Percentiles rank a stretch among this genome's conserved stretches.
Evolutionary conservation across 2,329 filamentous ascomycete genomes (phyloP).

Genomic region (Diaporthe citri): DNA sequence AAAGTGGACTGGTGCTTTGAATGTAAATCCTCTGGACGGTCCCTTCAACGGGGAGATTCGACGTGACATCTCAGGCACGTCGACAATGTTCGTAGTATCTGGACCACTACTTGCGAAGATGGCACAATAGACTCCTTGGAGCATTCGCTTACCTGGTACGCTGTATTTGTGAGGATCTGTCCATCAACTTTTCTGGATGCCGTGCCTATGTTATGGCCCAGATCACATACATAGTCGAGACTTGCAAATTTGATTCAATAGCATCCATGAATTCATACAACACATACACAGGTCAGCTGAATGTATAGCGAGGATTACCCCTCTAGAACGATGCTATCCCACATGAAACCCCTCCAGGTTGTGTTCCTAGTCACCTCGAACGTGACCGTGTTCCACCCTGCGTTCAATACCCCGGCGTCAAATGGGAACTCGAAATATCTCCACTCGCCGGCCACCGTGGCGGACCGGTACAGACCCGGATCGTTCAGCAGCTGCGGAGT

Average conservation of each 20-base stretch:
- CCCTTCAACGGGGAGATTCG: not conserved
- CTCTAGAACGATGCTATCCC: constrained; percentile 46
- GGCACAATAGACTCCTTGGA: not conserved
- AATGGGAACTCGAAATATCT: constrained; percentile 55
- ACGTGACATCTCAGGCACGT: too few relatives aligned
- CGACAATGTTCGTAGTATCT: not conserved
- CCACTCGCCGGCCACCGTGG: constrained; percentile 62
- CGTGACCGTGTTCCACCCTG: constrained; percentile 44
- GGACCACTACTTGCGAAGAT: too few relatives aligned
- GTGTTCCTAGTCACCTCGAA: constrained; percentile 45
- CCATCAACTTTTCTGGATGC: not conserved
- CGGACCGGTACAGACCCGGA: constrained; percentile 60
- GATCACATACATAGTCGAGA: not conserved
- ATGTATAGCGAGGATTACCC: constrained; percentile 39
- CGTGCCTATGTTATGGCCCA: not conserved
- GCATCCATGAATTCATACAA: not conserved
- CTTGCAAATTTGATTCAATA: not conserved
- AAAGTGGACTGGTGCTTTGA: too few relatives aligned
- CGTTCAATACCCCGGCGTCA: constrained; percentile 41
- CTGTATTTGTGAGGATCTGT: not conserved
- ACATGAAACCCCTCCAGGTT: constrained; percentile 47
- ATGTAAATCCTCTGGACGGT: not conserved
- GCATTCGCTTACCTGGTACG: not conserved
- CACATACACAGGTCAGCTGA: not conserved
- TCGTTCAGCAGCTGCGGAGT: constrained; percentile 52